Conservation (phyloP, 257 asterid species). For the Thymus mandschuricus region DNA sequence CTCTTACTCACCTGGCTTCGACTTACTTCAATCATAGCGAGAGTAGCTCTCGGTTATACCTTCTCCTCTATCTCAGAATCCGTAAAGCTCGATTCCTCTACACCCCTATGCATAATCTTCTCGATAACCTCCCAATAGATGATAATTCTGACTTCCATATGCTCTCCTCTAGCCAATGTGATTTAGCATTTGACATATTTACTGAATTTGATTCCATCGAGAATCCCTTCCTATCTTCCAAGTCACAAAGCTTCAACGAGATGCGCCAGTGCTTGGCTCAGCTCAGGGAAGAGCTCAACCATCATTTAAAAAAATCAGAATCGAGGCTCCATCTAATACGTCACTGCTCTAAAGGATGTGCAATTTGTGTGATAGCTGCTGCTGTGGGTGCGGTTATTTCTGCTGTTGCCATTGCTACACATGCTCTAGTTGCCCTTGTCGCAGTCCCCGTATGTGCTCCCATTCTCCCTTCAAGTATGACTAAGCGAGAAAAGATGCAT, state of each 20-base stretch:
- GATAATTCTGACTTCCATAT: slow-evolving; percentile 37
- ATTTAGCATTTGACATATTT: slow-evolving; percentile 53
- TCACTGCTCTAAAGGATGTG: slow-evolving; percentile 60
- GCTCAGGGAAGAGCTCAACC: slow-evolving; percentile 69
- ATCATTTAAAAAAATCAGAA: slow-evolving; percentile 51
- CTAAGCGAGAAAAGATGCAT: slow-evolving; percentile 57
- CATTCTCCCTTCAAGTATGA: slow-evolving; percentile 41
- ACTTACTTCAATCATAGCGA: slow-evolving; percentile 77
- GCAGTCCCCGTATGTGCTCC: slow-evolving; percentile 46
- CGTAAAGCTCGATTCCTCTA: slow-evolving; percentile 60
- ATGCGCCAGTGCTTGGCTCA: slow-evolving; percentile 63
- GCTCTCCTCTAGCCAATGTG: slow-evolving; percentile 62
- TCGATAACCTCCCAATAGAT: slow-evolving; percentile 58
- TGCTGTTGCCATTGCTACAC: slow-evolving; percentile 66
- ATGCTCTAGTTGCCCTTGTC: slow-evolving; percentile 59
- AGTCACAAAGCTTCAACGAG: slow-evolving; percentile 50
- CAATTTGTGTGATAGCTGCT: slow-evolving; percentile 57
- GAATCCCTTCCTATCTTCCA: slow-evolving; percentile 66
- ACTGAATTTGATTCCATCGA: slow-evolving; percentile 52
- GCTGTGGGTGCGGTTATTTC: slow-evolving; percentile 63
- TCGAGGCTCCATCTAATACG: slow-evolving; percentile 49
- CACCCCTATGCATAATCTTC: slow-evolving; percentile 59
- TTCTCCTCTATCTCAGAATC: slow-evolving; percentile 52
- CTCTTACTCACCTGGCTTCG: slow-evolving; percentile 56
- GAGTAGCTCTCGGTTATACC: slow-evolving; percentile 62